A percentile compares a stretch with the other conserved stretches of the same genome.
phyloP scores from a whole-genome alignment of 257 asterid species.

The Sherardia arvensis region DNA sequence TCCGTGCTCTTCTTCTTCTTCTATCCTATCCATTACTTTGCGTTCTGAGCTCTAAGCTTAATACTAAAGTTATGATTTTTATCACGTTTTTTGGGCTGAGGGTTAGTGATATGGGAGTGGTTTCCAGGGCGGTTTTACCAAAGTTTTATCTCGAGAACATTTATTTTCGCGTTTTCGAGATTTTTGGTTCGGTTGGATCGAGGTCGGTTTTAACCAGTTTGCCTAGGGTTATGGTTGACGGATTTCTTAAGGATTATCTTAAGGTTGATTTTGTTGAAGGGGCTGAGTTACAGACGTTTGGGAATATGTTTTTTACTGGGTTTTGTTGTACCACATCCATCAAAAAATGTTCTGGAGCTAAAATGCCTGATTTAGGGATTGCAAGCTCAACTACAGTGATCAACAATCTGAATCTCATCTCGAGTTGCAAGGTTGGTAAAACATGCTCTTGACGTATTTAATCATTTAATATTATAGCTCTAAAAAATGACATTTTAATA shows the following conservation, averaged over 20 bases:
- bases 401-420: constrained; percentile 38
- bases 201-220: constrained; percentile 43
- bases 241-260: constrained; percentile 62
- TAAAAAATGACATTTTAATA: too few species aligned
- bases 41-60: constrained; percentile 30
- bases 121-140: constrained; percentile 67
- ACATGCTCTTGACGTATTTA: neutral
- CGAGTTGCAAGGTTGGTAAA: constrained; percentile 61
- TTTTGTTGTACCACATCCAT: constrained; percentile 28
- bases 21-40: constrained; percentile 42
- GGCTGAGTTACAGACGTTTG: constrained; percentile 49
- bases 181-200: constrained; percentile 36
- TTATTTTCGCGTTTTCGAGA: constrained; percentile 35
- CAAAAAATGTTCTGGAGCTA: constrained; percentile 44
- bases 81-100: constrained; percentile 73
- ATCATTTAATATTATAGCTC: too few species aligned
- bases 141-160: constrained; percentile 71
- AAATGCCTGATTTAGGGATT: constrained; percentile 54
- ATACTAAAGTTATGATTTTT: constrained; percentile 56
- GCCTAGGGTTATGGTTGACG: constrained; percentile 80
- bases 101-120: constrained; percentile 42
- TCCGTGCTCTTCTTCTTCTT: constrained; percentile 59
- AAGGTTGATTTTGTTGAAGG: constrained; percentile 58
- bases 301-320: constrained; percentile 47
- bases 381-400: constrained; percentile 32